Evolutionary conservation across 176 grass and related monocot genomes (phyloP).

Genomic region (Juncus inflexus): DNA sequence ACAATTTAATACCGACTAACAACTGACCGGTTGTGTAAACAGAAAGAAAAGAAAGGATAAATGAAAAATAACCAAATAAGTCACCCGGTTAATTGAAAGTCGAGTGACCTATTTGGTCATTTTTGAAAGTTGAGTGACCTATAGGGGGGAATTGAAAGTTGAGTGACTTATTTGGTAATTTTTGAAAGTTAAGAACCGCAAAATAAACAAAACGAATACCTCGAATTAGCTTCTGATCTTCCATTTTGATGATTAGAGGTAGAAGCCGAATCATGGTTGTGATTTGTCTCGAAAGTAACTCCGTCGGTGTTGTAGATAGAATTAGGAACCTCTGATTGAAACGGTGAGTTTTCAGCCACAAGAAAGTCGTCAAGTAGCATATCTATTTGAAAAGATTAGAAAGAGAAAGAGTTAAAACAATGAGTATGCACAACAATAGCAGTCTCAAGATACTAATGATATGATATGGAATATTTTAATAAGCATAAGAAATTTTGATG

Average conservation of each 20-base stretch:
- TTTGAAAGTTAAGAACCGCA: constrained; percentile 6
- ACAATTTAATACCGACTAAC: not conserved
- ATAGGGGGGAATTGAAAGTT: too few relatives aligned
- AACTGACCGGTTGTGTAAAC: constrained; percentile 20
- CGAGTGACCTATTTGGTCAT: too few relatives aligned
- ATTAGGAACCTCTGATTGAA: constrained; percentile 61
- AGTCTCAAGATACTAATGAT: not conserved
- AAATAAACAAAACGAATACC: constrained; percentile 27
- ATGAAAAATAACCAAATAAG: too few relatives aligned
- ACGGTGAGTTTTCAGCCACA: constrained; percentile 85
- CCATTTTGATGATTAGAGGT: constrained; percentile 46
- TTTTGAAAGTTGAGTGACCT: too few relatives aligned
- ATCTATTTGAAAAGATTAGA: constrained; percentile 45
- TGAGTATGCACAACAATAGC: too few relatives aligned
- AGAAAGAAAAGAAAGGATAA: constrained; percentile 8
- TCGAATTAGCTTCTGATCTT: constrained; percentile 52
- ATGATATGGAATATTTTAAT: not conserved
- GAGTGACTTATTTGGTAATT: too few relatives aligned
- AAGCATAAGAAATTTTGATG: too few relatives aligned
- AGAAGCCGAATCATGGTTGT: constrained; percentile 46
- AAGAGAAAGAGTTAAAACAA: too few relatives aligned
- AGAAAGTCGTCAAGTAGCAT: constrained; percentile 87
- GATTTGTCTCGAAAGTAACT: constrained; percentile 40
- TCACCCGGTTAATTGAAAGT: too few relatives aligned
- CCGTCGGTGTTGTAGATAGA: constrained; percentile 53